phyloP scores from a whole-genome alignment of 2,329 filamentous ascomycete genomes.

The Tolypocladium tropicale region DNA sequence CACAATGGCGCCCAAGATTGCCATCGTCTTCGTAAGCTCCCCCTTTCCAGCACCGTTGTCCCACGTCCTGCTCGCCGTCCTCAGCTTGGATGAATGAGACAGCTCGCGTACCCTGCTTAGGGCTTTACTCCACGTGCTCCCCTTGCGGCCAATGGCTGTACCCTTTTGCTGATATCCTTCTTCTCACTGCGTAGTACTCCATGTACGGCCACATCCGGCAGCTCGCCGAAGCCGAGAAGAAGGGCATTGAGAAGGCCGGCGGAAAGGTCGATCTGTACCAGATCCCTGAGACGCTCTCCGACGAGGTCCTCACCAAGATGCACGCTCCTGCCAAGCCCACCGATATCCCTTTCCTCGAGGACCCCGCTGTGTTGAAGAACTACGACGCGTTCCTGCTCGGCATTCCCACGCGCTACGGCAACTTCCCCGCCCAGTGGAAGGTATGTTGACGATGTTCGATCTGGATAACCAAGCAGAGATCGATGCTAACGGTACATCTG shows the following conservation, averaged over 20 bases:
- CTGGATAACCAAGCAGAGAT: not conserved
- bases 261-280: constrained; percentile 76
- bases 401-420: constrained; percentile 92
- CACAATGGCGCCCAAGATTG: constrained; percentile 79
- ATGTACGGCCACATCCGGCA: constrained; percentile 85
- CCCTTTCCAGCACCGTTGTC: not conserved
- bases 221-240: constrained; percentile 82
- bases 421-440: constrained; percentile 96
- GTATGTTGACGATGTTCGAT: constrained; percentile 12
- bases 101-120: not conserved
- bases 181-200: constrained; percentile 56
- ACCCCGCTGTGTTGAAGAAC: constrained; percentile 48
- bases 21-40: constrained; percentile 72
- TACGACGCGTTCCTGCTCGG: constrained; percentile 91
- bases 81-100: not conserved
- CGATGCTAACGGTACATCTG: not conserved
- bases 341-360: constrained; percentile 52
- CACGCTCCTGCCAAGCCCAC: constrained; percentile 68
- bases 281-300: constrained; percentile 75
- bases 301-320: constrained; percentile 85
- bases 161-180: not conserved
- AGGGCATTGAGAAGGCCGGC: constrained; percentile 79
- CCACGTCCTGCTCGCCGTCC: not conserved
- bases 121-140: not conserved
- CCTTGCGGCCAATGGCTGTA: not conserved